These are phyloP conservation scores for Orbilia ellipsospora DNA, from an alignment of 2,329 filamentous ascomycete species.

Conservation along the genomic window DNA sequence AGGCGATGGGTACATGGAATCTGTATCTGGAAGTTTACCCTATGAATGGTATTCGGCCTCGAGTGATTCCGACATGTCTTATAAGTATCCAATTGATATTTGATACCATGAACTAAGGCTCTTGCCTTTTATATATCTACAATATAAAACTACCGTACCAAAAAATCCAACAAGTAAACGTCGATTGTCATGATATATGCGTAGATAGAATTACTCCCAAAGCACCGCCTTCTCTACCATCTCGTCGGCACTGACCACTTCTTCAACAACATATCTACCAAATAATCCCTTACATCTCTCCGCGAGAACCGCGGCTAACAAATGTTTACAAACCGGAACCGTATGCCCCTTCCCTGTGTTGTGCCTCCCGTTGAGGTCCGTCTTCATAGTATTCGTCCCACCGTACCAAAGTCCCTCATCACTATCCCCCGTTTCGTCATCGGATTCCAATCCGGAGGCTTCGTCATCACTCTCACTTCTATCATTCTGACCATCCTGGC, in stretches of 20 bases:
- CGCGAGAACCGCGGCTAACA: conserved; percentile 82
- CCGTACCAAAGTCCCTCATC: conserved; percentile 62
- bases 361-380: conserved; percentile 54
- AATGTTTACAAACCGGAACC: conserved; percentile 82
- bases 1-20: conserved; percentile 50
- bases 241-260: conserved; percentile 71
- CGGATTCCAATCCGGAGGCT: conserved; percentile 12
- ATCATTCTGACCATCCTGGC: conserved; percentile 11
- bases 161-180: conserved; percentile 7
- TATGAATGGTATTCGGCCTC: conserved; percentile 53
- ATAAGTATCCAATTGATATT: conserved; percentile 3
- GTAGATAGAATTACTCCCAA: conserved; percentile 57
- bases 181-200: not conserved
- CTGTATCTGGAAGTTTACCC: conserved; percentile 56
- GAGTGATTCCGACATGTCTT: conserved; percentile 53
- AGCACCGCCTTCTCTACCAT: conserved; percentile 74
- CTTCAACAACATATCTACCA: conserved; percentile 69
- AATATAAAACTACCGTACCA: not conserved
- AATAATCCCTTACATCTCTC: conserved; percentile 73
- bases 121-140: not conserved
- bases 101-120: not conserved
- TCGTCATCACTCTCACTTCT: conserved; percentile 55
- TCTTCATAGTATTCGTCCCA: conserved; percentile 62
- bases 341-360: conserved; percentile 61
- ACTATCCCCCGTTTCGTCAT: not conserved